Evolutionary conservation across 2,329 filamentous ascomycete species (phyloP).

Genomic region (Falciphora oryzae): DNA sequence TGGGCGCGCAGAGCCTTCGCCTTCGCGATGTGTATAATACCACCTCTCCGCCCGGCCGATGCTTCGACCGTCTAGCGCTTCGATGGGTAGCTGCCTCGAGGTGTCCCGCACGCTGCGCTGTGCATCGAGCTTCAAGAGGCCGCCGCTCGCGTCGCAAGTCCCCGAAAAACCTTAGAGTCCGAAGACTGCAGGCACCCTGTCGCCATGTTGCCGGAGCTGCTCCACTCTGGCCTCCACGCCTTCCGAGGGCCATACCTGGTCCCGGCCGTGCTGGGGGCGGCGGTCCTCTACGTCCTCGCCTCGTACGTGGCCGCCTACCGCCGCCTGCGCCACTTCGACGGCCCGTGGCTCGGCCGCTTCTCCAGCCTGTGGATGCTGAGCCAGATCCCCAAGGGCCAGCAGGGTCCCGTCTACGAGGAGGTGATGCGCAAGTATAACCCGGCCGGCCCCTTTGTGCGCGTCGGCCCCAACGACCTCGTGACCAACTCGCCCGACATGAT

Average conservation of each 20-base stretch:
- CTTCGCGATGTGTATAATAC: background rate
- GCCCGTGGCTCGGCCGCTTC: constrained; percentile 24
- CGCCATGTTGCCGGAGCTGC: background rate
- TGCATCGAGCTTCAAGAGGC: no score
- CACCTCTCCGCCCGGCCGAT: no score
- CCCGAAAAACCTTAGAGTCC: background rate
- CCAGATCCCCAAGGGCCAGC: constrained; percentile 17
- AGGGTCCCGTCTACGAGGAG: constrained; percentile 18
- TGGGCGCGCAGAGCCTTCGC: no score
- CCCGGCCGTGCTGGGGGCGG: background rate
- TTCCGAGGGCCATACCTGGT: background rate
- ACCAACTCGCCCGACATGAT: constrained; percentile 28
- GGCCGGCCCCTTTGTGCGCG: constrained; percentile 21
- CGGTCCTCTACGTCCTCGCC: constrained; percentile 12
- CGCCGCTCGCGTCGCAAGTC: no score
- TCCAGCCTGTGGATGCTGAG: constrained; percentile 27
- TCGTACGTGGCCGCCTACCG: constrained; percentile 15
- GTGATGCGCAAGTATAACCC: constrained; percentile 20
- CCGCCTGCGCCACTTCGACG: constrained; percentile 22
- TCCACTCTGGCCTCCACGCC: background rate
- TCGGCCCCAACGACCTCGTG: constrained; percentile 31
- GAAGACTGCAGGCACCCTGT: background rate
- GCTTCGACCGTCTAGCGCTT: no score
- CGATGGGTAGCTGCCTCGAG: no score
- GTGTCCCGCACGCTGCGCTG: no score